A percentile compares a stretch with the other conserved stretches of the same genome.
Conservation (phyloP, 352 stramenopile species). For the Phytophthora pistaciae region DNA sequence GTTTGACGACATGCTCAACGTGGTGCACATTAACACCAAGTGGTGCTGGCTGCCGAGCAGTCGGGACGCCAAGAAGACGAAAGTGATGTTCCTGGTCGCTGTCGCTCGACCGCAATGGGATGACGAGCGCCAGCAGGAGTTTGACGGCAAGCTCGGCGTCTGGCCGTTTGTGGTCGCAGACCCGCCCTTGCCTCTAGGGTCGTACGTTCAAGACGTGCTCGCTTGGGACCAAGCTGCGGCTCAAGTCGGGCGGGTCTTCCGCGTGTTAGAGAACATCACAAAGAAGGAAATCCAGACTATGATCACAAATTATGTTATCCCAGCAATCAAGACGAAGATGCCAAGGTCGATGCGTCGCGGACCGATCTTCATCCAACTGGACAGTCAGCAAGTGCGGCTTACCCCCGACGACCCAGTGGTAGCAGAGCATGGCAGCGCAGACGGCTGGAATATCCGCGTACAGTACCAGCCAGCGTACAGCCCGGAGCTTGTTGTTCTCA, state of each 20-base stretch:
- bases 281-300: conserved; percentile 49
- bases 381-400: conserved; percentile 51
- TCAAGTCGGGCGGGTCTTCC: conserved; percentile 20
- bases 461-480: conserved; percentile 54
- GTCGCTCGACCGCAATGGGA: conserved; percentile 56
- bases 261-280: conserved; percentile 34
- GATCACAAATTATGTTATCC: conserved; percentile 43
- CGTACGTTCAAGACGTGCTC: conserved; percentile 7
- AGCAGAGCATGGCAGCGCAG: conserved; percentile 31
- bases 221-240: conserved; percentile 15
- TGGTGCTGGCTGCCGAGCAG: conserved; percentile 37
- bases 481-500: conserved; percentile 47
- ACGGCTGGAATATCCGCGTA: conserved; percentile 48
- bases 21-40: conserved; percentile 56
- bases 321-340: conserved; percentile 48
- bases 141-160: conserved; percentile 54
- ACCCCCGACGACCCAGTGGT: conserved; percentile 42
- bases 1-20: conserved; percentile 54
- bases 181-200: conserved; percentile 14
- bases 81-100: conserved; percentile 52
- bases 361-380: conserved; percentile 44
- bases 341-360: conserved; percentile 24
- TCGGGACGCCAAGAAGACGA: conserved; percentile 42
- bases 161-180: conserved; percentile 42
- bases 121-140: conserved; percentile 31